phyloP scores from a whole-genome alignment of 768 basidiomycete genomes.

The Suillus occidentalis region DNA sequence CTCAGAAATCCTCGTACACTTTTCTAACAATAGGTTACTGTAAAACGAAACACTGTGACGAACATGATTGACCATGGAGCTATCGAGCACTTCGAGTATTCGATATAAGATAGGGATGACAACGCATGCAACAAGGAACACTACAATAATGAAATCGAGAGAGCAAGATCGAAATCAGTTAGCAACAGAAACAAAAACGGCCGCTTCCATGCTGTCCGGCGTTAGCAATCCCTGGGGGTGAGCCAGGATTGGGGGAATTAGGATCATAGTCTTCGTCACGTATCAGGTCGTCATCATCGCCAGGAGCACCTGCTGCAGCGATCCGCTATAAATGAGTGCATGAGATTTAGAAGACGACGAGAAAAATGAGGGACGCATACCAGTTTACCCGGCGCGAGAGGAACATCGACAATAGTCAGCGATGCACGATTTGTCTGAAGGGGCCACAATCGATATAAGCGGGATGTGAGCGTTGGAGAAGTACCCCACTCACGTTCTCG shows the following conservation, averaged over 20 bases:
- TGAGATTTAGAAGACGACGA: not conserved
- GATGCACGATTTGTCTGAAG: not conserved
- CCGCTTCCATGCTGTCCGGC: not conserved
- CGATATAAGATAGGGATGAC: no score
- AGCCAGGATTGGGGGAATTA: not conserved
- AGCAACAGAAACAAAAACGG: conserved; percentile 9
- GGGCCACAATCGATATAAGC: not conserved
- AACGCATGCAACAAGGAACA: not conserved
- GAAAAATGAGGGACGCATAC: not conserved
- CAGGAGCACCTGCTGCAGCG: not conserved
- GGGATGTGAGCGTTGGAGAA: not conserved
- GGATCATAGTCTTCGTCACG: not conserved
- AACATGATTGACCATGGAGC: no score
- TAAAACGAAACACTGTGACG: no score
- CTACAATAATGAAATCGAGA: not conserved
- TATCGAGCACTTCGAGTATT: no score
- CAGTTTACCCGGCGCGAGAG: not conserved
- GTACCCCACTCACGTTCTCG: not conserved
- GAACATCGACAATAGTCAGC: not conserved
- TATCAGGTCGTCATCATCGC: not conserved
- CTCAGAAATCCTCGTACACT: no score
- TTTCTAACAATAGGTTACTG: no score
- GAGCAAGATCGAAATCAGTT: not conserved
- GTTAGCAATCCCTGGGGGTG: not conserved
- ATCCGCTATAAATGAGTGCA: not conserved